A percentile compares a stretch with the other conserved stretches of the same genome.
These are phyloP conservation scores for Globisporangium uncinulatum DNA, from an alignment of 352 stramenopile species.

Conservation along the genomic window DNA sequence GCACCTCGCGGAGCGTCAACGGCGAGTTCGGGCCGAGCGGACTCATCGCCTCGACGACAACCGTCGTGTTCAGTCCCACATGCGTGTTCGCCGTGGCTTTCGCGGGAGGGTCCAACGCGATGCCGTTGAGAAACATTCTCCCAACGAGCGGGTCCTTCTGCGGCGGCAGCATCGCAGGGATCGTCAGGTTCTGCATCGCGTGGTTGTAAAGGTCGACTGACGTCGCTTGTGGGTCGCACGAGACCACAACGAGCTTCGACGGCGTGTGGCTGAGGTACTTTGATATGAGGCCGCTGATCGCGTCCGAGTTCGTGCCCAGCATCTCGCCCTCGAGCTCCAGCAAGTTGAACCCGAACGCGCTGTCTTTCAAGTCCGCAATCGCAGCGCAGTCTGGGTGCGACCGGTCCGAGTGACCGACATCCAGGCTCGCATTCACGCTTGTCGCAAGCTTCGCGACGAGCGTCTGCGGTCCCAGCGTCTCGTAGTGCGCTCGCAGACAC, in stretches of 20 bases:
- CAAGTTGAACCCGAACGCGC: conserved; percentile 58
- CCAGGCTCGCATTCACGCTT: conserved; percentile 26
- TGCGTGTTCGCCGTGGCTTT: conserved; percentile 36
- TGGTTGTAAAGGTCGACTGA: conserved; percentile 64
- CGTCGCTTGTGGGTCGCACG: conserved; percentile 52
- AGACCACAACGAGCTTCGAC: conserved; percentile 50
- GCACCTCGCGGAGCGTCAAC: conserved; percentile 43
- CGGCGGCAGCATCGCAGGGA: conserved; percentile 50
- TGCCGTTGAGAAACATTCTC: conserved; percentile 58
- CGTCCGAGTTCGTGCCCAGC: conserved; percentile 46
- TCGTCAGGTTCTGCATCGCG: conserved; percentile 68
- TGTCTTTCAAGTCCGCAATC: conserved; percentile 18
- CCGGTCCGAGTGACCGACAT: conserved; percentile 30
- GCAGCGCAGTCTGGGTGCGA: conserved; percentile 58
- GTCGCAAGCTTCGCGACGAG: conserved; percentile 56
- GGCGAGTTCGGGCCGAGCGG: conserved; percentile 53
- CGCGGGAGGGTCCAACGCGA: conserved; percentile 41
- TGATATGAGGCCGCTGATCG: conserved; percentile 70
- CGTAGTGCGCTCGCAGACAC: conserved; percentile 60
- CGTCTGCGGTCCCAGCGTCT: conserved; percentile 24
- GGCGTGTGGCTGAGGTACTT: conserved; percentile 65
- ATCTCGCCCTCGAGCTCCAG: conserved; percentile 65
- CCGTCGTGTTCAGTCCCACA: conserved; percentile 37
- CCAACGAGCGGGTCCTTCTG: conserved; percentile 55
- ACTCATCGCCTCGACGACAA: conserved; percentile 64